Conservation (phyloP, 768 basidiomycete genomes). For the Lentinula lateritia region DNA sequence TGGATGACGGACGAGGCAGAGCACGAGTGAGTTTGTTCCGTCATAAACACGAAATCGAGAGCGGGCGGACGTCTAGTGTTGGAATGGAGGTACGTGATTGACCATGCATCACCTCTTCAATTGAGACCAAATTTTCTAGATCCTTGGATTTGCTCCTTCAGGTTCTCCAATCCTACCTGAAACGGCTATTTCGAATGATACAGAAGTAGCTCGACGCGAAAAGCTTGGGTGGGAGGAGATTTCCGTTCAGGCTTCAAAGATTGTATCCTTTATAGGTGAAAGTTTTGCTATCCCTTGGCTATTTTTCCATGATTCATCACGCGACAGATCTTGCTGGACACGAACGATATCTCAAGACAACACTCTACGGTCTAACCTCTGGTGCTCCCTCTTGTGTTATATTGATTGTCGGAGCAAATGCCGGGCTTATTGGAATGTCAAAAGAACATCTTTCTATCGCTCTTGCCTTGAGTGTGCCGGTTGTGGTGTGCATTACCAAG, state of each 20-base stretch:
- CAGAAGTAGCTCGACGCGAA: constrained; percentile 69
- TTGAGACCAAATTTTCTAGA: constrained; percentile 37
- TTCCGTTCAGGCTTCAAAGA: constrained; percentile 81
- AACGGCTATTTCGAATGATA: constrained; percentile 46
- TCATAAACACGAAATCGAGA: constrained; percentile 97
- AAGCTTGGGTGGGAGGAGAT: constrained; percentile 97
- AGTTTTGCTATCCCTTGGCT: not conserved
- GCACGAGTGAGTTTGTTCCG: constrained; percentile 88
- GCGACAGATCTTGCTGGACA: constrained; percentile 86
- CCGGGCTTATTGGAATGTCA: constrained; percentile 86
- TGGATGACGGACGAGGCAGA: constrained; percentile 78
- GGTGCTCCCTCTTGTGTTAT: constrained; percentile 90
- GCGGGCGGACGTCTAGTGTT: constrained; percentile 89
- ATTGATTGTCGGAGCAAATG: constrained; percentile 93
- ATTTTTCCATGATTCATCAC: not conserved
- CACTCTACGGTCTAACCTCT: constrained; percentile 90
- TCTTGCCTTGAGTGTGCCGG: constrained; percentile 87
- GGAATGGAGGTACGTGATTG: constrained; percentile 83
- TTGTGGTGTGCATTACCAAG: constrained; percentile 94
- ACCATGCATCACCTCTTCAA: not conserved
- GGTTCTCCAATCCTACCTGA: constrained; percentile 79
- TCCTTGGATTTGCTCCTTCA: constrained; percentile 78
- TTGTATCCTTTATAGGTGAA: constrained; percentile 91
- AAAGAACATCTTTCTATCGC: constrained; percentile 97
- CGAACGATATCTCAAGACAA: constrained; percentile 89